Percentiles rank a stretch among this genome's conserved stretches.
Evolutionary conservation across 306 rosid species (phyloP).

Genomic region (Luffa aegyptiaca): DNA sequence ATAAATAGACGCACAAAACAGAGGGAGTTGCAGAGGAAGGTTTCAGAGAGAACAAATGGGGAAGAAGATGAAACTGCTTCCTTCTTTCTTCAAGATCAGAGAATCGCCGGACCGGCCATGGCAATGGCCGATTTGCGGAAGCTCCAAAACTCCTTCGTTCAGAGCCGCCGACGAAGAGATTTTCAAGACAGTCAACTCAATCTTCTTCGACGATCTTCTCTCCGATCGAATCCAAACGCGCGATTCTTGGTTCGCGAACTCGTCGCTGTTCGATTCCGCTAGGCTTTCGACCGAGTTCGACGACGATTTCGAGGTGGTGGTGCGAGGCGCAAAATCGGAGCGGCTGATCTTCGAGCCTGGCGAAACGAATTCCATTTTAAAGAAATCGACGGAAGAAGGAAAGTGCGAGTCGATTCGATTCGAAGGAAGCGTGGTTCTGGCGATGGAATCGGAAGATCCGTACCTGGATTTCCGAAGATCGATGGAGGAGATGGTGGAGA

Average conservation of each 20-base stretch:
- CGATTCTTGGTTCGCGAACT: constrained; percentile 54
- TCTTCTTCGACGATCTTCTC: constrained; percentile 28
- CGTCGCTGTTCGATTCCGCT: constrained; percentile 42
- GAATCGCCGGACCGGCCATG: constrained; percentile 23
- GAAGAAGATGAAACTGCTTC: constrained; percentile 18
- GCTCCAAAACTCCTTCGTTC: constrained; percentile 55
- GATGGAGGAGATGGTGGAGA: constrained; percentile 88
- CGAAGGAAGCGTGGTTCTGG: constrained; percentile 45
- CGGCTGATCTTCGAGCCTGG: constrained; percentile 70
- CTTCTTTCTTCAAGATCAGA: constrained; percentile 36
- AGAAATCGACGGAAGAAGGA: constrained; percentile 17
- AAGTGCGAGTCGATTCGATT: background rate
- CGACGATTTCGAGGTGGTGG: constrained; percentile 24
- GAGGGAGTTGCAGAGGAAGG: background rate
- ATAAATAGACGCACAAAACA: background rate
- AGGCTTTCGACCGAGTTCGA: constrained; percentile 58
- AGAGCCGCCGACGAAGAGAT: constrained; percentile 34
- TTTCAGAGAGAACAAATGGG: background rate
- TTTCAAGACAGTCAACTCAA: constrained; percentile 55
- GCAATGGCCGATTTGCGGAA: constrained; percentile 43
- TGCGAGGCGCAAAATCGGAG: constrained; percentile 30
- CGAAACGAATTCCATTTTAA: constrained; percentile 45
- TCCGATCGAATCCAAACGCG: constrained; percentile 35
- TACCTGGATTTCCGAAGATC: constrained; percentile 55
- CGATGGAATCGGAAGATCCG: constrained; percentile 72